These are phyloP conservation scores for Ligustrum vulgare DNA, from an alignment of 257 asterid genomes.

Conservation along the genomic window DNA sequence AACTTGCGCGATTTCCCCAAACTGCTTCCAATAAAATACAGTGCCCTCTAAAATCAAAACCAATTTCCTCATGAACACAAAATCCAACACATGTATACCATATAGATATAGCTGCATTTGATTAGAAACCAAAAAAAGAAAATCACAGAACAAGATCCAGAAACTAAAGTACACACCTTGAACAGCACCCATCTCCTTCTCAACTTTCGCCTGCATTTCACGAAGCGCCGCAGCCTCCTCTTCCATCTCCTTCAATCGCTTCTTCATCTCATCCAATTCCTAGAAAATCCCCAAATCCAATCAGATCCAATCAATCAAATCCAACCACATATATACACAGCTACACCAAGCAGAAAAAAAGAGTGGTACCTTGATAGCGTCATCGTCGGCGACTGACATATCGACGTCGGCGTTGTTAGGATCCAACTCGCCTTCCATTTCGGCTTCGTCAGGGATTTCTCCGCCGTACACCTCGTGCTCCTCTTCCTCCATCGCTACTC, in stretches of 20 bases:
- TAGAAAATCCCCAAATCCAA: slow-evolving; percentile 6
- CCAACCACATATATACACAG: slow-evolving; percentile 1
- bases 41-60: not conserved
- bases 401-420: slow-evolving; percentile 32
- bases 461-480: slow-evolving; percentile 59
- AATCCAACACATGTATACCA: not conserved
- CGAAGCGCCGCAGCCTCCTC: slow-evolving; percentile 53
- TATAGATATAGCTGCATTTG: not conserved
- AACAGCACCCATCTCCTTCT: slow-evolving; percentile 51
- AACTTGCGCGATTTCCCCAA: not conserved
- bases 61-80: not conserved
- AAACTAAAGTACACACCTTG: slow-evolving; percentile 28
- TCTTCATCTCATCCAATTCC: slow-evolving; percentile 59
- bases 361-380: slow-evolving; percentile 35
- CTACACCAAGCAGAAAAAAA: not conserved
- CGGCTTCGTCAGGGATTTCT: slow-evolving; percentile 47
- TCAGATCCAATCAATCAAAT: slow-evolving; percentile 14
- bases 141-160: not conserved
- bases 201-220: slow-evolving; percentile 53
- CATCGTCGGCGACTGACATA: slow-evolving; percentile 44
- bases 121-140: not conserved
- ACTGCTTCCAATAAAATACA: not conserved
- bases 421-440: slow-evolving; percentile 47
- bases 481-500: slow-evolving; percentile 43
- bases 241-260: slow-evolving; percentile 53